Conservation (phyloP, 805 yeast genomes). For the Lipomyces yamadae region DNA sequence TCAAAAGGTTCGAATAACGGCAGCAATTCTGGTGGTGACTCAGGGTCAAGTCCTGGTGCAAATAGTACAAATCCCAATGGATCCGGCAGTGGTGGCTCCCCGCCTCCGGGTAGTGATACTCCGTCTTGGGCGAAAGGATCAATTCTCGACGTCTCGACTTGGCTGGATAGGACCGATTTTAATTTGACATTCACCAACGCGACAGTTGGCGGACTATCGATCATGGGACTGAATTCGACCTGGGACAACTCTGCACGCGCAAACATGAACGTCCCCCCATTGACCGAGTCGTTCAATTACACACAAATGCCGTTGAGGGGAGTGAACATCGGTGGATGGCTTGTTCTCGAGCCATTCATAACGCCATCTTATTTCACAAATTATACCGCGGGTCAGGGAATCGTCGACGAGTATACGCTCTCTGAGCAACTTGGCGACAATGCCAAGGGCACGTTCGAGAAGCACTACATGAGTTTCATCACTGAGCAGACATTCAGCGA, state of each 20-base stretch:
- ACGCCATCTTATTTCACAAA: constrained; percentile 74
- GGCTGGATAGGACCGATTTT: constrained; percentile 45
- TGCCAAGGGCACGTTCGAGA: constrained; percentile 56
- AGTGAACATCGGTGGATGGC: constrained; percentile 88
- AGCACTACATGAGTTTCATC: constrained; percentile 82
- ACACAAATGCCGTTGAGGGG: constrained; percentile 55
- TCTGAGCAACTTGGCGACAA: constrained; percentile 61
- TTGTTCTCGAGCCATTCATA: constrained; percentile 81
- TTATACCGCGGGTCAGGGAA: constrained; percentile 42
- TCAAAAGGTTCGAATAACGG: background rate
- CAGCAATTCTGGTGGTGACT: background rate
- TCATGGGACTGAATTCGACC: constrained; percentile 46
- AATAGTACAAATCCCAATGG: constrained; percentile 13
- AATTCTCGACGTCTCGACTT: constrained; percentile 43
- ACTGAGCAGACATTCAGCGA: constrained; percentile 70
- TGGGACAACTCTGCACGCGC: constrained; percentile 44
- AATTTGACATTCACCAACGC: constrained; percentile 46
- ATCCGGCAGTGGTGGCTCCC: constrained; percentile 8
- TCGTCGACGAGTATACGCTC: constrained; percentile 78
- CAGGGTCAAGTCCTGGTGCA: background rate
- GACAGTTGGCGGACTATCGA: constrained; percentile 45
- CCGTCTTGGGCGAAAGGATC: constrained; percentile 42
- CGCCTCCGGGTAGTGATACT: constrained; percentile 12
- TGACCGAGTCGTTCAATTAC: constrained; percentile 42
- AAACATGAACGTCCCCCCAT: constrained; percentile 42